A percentile compares a stretch with the other conserved stretches of the same genome.
Conservation (phyloP, 73 alveolate species). For the Stentor coeruleus region DNA sequence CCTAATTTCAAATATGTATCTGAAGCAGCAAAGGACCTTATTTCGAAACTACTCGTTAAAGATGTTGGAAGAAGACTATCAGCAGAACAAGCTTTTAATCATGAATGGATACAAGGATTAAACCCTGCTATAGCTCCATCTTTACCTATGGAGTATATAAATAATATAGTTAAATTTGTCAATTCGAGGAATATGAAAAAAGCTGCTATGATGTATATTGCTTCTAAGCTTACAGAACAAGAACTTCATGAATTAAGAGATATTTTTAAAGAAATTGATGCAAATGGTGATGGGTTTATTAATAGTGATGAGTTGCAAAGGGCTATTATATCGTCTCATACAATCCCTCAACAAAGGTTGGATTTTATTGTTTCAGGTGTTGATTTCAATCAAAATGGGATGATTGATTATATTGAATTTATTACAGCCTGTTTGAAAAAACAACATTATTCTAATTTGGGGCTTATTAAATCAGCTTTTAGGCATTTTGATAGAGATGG, state of each 20-base stretch:
- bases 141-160: constrained; percentile 26
- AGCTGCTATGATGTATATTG: constrained; percentile 33
- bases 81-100: constrained; percentile 51
- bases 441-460: constrained; percentile 26
- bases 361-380: too few species aligned
- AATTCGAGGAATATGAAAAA: constrained; percentile 12
- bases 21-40: constrained; percentile 74
- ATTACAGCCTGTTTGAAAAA: too few species aligned
- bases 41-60: constrained; percentile 60
- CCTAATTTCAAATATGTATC: constrained; percentile 63
- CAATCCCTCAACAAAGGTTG: too few species aligned
- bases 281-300: too few species aligned
- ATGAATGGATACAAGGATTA: constrained; percentile 40
- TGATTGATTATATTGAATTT: constrained; percentile 26
- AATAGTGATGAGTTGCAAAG: too few species aligned
- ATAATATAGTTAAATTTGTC: constrained; percentile 9
- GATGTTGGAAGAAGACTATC: constrained; percentile 51
- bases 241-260: constrained; percentile 27
- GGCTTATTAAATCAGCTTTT: constrained; percentile 23
- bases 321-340: too few species aligned
- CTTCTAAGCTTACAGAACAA: constrained; percentile 29
- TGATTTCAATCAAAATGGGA: too few species aligned
- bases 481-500: too few species aligned
- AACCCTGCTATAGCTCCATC: constrained; percentile 13
- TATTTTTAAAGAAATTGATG: constrained; percentile 29